These are phyloP conservation scores for Daldinia loculata DNA, from an alignment of 495 filamentous ascomycete species.

Conservation along the genomic window DNA sequence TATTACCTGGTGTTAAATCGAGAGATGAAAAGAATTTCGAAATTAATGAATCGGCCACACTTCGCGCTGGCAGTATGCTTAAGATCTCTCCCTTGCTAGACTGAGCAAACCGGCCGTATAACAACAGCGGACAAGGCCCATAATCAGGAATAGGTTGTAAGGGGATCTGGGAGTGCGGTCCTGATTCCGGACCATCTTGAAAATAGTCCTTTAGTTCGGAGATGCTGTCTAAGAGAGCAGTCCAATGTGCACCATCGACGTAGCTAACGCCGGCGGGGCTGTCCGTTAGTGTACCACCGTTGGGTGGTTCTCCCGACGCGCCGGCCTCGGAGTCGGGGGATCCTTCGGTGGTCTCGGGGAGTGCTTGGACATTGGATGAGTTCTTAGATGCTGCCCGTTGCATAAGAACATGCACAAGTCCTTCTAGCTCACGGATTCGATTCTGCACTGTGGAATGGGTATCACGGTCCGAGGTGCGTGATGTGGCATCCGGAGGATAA, in stretches of 20 bases:
- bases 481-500: conserved; percentile 37
- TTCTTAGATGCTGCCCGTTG: conserved; percentile 27
- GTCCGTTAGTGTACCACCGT: conserved; percentile 27
- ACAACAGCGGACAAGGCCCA: conserved; percentile 39
- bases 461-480: conserved; percentile 28
- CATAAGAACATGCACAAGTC: conserved; percentile 41
- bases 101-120: conserved; percentile 47
- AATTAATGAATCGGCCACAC: conserved; percentile 49
- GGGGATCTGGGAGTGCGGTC: neutral
- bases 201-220: conserved; percentile 38
- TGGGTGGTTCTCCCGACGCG: conserved; percentile 14
- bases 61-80: conserved; percentile 45
- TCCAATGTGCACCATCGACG: conserved; percentile 47
- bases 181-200: conserved; percentile 16
- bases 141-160: conserved; percentile 15
- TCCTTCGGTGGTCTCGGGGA: conserved; percentile 8
- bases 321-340: conserved; percentile 21
- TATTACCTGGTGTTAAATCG: conserved; percentile 33
- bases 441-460: conserved; percentile 35
- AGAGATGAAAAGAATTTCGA: conserved; percentile 52
- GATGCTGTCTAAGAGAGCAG: conserved; percentile 44
- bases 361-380: conserved; percentile 12
- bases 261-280: conserved; percentile 36
- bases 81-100: conserved; percentile 50
- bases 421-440: conserved; percentile 44